These are phyloP conservation scores for Maudiozyma bulderi DNA, from an alignment of 805 yeast species.

Conservation along the genomic window DNA sequence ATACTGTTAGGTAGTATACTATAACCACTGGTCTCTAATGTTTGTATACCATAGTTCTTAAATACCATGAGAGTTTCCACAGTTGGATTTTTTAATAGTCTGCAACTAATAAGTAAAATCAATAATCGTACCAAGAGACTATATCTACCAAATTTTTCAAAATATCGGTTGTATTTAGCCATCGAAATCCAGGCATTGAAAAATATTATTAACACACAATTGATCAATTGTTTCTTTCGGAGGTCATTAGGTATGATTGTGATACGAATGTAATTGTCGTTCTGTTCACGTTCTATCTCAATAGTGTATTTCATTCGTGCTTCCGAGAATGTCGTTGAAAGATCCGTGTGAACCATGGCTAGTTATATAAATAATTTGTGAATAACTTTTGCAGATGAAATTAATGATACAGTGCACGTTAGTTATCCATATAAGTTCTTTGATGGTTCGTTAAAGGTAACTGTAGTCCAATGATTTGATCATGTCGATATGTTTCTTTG, in stretches of 20 bases:
- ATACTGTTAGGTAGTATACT: constrained; percentile 15
- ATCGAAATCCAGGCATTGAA: background rate
- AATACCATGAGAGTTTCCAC: constrained; percentile 18
- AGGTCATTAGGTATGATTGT: background rate
- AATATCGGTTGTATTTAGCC: background rate
- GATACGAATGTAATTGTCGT: background rate
- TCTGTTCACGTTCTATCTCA: background rate
- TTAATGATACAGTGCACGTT: no score
- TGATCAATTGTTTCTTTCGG: background rate
- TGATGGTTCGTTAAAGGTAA: no score
- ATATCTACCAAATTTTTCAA: background rate
- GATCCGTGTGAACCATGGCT: background rate
- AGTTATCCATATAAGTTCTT: no score
- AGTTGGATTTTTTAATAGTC: constrained; percentile 11
- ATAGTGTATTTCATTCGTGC: background rate
- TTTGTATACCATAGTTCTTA: constrained; percentile 22
- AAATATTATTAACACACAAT: background rate
- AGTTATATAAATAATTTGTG: no score
- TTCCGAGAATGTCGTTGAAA: background rate
- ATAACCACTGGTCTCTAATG: constrained; percentile 14
- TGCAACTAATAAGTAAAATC: background rate
- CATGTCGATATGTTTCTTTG: no score
- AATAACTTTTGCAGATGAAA: no score
- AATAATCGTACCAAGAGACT: background rate
- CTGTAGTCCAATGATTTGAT: no score